Evolutionary conservation across 768 basidiomycete species (phyloP), one percentile per base, ranked within the genome.

Genomic region (Lyophyllum shimeji): DNA sequence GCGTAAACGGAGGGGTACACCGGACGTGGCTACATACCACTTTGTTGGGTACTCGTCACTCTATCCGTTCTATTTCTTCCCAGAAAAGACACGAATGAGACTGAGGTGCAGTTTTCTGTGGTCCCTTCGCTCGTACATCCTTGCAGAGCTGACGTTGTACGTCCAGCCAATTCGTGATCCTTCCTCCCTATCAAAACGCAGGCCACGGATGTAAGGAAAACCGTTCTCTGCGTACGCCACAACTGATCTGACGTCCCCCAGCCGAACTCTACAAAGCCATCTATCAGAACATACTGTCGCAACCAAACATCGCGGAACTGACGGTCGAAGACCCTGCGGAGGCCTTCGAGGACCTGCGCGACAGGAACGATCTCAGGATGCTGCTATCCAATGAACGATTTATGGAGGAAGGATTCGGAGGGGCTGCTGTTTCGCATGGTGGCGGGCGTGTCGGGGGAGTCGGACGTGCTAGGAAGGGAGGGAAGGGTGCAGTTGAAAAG

Each of bases 321-420:
- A 97, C 95, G 1, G 91, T 99, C 20, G 97, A 99, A 73, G 97
- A 99, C 69, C 97, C 97, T 1, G 94, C 94, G 0, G 97, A 99
- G 73, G 91, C 93, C 9, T 98, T 99, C 66, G 96, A 98, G 69
- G 97, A 98, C 69, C 80, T 98, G 42, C 79, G 96, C 31, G 97
- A 98, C 73, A 87, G 92, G 52, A 90, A 89, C 61, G 97, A 99
- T 69, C 78, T 98, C 18, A 75, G 80, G 59, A 89, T 90, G 81
- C 77, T 98, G 18, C 77, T 92, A 13, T 69, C 75, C 0, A 73
- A 87, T 59, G 74, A 80, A 52, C 75, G 73, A 43, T 91, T 95
- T 68, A 83, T 89, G 75, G 71, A 76, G 25, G 90, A 93, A 69
- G 90, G 78, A 2, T 88, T 87, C 63, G 84, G 84, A 3, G 62